Evolutionary conservation across 2,329 filamentous ascomycete species (phyloP).

Genomic region (Clonostachys solani): DNA sequence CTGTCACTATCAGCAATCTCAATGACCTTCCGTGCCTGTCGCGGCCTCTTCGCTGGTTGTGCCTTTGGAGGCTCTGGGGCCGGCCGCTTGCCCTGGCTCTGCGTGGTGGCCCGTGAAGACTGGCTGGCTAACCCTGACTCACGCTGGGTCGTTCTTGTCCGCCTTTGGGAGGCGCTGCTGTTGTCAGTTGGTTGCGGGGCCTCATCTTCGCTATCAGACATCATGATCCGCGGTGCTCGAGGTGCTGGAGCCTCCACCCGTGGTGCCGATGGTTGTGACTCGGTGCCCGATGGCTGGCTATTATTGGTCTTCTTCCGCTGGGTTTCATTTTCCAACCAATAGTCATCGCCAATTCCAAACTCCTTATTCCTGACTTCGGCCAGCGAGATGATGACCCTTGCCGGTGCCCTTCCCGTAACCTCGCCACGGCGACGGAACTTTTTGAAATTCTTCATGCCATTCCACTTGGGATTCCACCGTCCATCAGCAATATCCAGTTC

Average conservation of each 20-base stretch:
- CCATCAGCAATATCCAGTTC: constrained; percentile 49
- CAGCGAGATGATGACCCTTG: constrained; percentile 62
- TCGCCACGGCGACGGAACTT: constrained; percentile 66
- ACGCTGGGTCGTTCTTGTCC: not conserved
- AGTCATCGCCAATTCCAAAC: constrained; percentile 71
- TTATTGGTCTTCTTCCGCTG: constrained; percentile 20
- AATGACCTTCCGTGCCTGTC: constrained; percentile 20
- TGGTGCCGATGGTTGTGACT: constrained; percentile 6
- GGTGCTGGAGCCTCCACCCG: constrained; percentile 8
- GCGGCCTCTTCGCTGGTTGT: constrained; percentile 15
- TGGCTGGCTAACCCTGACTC: constrained; percentile 11
- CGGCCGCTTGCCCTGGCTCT: constrained; percentile 23
- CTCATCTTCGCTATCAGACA: constrained; percentile 27
- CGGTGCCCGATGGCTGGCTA: constrained; percentile 14
- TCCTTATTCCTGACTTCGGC: constrained; percentile 68
- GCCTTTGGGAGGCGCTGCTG: constrained; percentile 2
- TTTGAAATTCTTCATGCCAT: constrained; percentile 95
- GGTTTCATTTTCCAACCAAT: constrained; percentile 59
- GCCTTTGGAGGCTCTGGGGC: constrained; percentile 23
- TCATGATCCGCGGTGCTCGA: constrained; percentile 12
- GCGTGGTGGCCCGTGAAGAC: constrained; percentile 12
- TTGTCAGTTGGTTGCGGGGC: not conserved
- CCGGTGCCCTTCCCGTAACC: constrained; percentile 29
- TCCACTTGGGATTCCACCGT: constrained; percentile 86
- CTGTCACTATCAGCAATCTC: constrained; percentile 36